Evolutionary conservation across 441 rosid genomes (phyloP), one percentile per base, ranked within the genome.

Genomic region (Adansonia grandidieri): DNA sequence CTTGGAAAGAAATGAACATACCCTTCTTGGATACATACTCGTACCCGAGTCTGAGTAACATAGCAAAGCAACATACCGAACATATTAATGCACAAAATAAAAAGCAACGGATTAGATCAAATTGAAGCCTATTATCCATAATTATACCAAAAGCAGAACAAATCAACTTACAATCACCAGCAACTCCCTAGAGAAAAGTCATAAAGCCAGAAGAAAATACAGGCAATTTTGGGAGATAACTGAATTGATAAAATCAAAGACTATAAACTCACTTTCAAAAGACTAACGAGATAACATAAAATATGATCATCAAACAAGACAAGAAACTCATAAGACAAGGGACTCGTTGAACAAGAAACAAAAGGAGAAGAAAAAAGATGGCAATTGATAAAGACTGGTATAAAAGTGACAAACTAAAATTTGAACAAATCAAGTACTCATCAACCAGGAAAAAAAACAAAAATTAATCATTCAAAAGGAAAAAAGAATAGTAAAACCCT

Each of bases 141-240:
- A 70, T 14, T 22, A 48, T 70, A 40, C 44, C 19, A 70, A 70
- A 50, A 70, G 40, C 22, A 48, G 60, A 70, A 48, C 58, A 70
- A 50, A 50, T 70, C 73, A 24, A 50, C 58, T 6, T 70, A 13
- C 37, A 22, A 13, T 19, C 17, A 66, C 14, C 24, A 66, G 7
- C 71, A 42, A 44, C 3, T 66, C 74, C 40, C 28, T 4, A 45
- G 13, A 0, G 17, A 28, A 61, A 45, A 61, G 44, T 2, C 54
- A 74, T 8, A 14, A 58, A 24, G 56, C 50, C 40, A 47, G 47
- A 74, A 20, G 57, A 74, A 74, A 61, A 47, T 61, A 19, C 13
- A 67, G 72, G 19, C 9, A 45, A 61, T 61, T 37, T 37, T 37
- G 56, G 77, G 66, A 74, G 19, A 45, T 15, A 45, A 47, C 32